Evolutionary conservation across 495 filamentous ascomycete genomes (phyloP).

Genomic region (Penicillium paxilli): DNA sequence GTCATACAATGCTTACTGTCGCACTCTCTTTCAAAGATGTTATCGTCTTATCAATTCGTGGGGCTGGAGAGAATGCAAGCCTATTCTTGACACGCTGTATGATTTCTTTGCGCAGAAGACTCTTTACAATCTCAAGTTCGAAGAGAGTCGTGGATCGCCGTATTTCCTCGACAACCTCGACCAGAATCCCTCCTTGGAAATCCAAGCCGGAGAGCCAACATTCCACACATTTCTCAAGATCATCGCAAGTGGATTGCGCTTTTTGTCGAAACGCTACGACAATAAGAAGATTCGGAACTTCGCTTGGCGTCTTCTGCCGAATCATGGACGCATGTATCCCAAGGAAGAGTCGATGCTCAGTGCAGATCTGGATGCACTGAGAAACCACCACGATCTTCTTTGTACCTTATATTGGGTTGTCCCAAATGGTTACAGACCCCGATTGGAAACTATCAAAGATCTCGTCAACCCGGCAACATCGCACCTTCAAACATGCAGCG

Average conservation of each 20-base stretch:
- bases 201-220: slow-evolving; percentile 71
- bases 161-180: slow-evolving; percentile 75
- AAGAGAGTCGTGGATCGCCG: slow-evolving; percentile 75
- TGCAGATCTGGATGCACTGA: slow-evolving; percentile 77
- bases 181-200: slow-evolving; percentile 56
- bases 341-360: slow-evolving; percentile 75
- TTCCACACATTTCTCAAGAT: slow-evolving; percentile 95
- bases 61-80: slow-evolving; percentile 82
- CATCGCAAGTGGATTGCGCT: slow-evolving; percentile 66
- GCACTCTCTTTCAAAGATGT: slow-evolving; percentile 71
- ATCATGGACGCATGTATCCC: slow-evolving; percentile 82
- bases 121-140: slow-evolving; percentile 72
- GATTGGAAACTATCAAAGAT: slow-evolving; percentile 67
- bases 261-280: slow-evolving; percentile 56
- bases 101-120: slow-evolving; percentile 84
- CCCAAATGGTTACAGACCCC: slow-evolving; percentile 68
- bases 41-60: slow-evolving; percentile 75
- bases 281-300: slow-evolving; percentile 76
- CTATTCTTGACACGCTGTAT: slow-evolving; percentile 77
- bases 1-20: slow-evolving; percentile 79
- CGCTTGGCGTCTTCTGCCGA: slow-evolving; percentile 78
- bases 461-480: slow-evolving; percentile 78
- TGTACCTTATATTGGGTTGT: slow-evolving; percentile 87
- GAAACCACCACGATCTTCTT: slow-evolving; percentile 93
- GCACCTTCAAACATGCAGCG: slow-evolving; percentile 81